Base-by-base conservation (phyloP, 2,329 filamentous ascomycete genomes). In the Penicillium sp. region DNA sequence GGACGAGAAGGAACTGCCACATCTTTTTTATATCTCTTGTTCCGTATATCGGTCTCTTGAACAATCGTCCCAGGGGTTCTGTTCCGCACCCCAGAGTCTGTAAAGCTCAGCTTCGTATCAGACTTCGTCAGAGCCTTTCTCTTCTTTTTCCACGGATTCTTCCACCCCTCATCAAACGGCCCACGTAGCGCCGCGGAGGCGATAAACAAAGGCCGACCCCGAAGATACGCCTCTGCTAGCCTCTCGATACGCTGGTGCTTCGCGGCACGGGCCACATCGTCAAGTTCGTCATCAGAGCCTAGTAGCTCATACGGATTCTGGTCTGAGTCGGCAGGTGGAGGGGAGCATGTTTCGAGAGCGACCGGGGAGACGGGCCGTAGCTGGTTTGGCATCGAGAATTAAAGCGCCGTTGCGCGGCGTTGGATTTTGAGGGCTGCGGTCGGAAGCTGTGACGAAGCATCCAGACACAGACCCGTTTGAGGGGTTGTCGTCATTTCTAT, bases 131-230 rank as follows among this genome's bases (percentile, higher is more conserved):
- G 29, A 33, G 8, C 47, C 13, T 31, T 53, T 29, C 70, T 64
- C 3, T 63, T 55, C 49, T 71, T 73, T 48, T 59, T 70, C 79
- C 79, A 81, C 2, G 79, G 79, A 61, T 81, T 81, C 5, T 63
- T 60, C 79, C 79, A 82, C 26, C 64, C 71, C 24, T 71, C 57
- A 5, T 76, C 71, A 31, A 82, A 77, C 1, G 79, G 79, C 0
- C 79, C 79, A 44, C 68, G 73, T 21, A 82, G 67, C 9, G 72
- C 72, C 13, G 79, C 79, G 6, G 74, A 79, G 11, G 77, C 65
- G 45, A 82, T 80, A 54, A 79, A 80, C 10, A 79, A 65, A 16
- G 72, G 70, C 27, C 69, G 66, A 26, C 79, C 79, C 33, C 74
- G 64, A 39, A 79, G 64, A 65, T 80, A 80, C 9, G 73, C 68